These are phyloP conservation scores for Venturia effusa DNA, from an alignment of 2,329 filamentous ascomycete species.

Conservation along the genomic window DNA sequence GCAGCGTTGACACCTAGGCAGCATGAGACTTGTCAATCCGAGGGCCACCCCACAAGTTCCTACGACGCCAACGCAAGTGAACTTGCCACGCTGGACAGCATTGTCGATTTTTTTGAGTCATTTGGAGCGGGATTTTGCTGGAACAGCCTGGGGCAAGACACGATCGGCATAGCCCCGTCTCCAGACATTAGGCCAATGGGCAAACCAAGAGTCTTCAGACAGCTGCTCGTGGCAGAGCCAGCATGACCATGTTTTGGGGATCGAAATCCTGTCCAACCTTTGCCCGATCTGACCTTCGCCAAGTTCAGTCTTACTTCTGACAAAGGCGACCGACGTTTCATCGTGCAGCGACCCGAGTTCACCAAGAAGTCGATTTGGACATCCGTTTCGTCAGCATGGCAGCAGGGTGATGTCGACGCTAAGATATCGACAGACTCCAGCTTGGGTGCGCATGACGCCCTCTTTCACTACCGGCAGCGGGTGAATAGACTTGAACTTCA, in stretches of 20 bases:
- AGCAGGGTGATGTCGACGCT: no score
- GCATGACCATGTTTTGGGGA: not conserved
- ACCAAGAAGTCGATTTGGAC: not conserved
- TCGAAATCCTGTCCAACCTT: not conserved
- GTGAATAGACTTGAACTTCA: no score
- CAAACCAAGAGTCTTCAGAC: not conserved
- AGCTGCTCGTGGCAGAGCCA: not conserved
- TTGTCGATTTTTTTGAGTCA: slow-evolving; percentile 3
- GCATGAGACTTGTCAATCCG: not conserved
- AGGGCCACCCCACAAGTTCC: not conserved
- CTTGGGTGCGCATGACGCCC: no score
- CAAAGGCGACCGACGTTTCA: not conserved
- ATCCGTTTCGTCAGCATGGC: no score
- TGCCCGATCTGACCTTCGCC: not conserved
- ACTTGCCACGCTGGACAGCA: not conserved
- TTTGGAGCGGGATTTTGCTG: not conserved
- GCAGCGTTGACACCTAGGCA: not conserved
- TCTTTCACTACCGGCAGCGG: no score
- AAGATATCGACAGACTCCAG: no score
- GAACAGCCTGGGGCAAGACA: not conserved
- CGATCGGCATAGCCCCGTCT: not conserved
- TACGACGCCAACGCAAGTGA: not conserved
- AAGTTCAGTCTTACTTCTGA: not conserved
- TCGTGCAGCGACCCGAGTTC: not conserved
- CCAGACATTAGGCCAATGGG: not conserved